Percentiles rank a stretch among this genome's conserved stretches.
Conservation (phyloP, 2,329 filamentous ascomycete genomes). For the Amesomyces nigricolor region DNA sequence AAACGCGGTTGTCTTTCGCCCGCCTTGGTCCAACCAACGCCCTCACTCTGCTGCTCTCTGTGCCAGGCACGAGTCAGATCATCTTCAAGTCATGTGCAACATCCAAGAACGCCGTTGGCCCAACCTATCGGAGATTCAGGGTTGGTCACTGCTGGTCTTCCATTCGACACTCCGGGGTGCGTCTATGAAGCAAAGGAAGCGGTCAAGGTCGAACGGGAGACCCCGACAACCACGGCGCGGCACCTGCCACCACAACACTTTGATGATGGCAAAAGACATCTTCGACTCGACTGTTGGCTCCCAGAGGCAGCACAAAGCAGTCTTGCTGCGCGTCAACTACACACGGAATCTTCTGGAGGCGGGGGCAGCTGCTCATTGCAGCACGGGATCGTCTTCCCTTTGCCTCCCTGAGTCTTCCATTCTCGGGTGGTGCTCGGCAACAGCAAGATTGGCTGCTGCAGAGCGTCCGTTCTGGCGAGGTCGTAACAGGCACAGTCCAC, state of each 20-base stretch:
- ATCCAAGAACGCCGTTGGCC: neutral
- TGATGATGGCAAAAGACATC: neutral
- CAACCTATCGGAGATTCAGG: constrained; percentile 20
- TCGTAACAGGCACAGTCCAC: too few species aligned
- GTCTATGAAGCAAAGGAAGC: constrained; percentile 9
- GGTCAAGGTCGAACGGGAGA: constrained; percentile 21
- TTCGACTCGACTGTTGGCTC: neutral
- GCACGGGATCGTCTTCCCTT: too few species aligned
- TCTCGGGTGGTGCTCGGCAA: constrained; percentile 7
- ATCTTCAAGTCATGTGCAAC: neutral
- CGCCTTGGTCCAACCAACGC: neutral
- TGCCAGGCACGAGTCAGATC: neutral
- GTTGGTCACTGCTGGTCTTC: neutral
- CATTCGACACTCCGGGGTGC: constrained; percentile 15
- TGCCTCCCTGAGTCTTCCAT: too few species aligned
- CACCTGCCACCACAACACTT: neutral
- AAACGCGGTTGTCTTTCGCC: too few species aligned
- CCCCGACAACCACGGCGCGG: neutral
- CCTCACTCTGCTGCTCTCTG: neutral
- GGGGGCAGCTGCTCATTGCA: too few species aligned
- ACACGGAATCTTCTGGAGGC: too few species aligned
- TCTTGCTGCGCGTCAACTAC: too few species aligned
- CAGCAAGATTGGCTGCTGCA: neutral
- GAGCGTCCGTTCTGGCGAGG: too few species aligned
- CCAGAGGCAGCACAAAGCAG: too few species aligned